phyloP scores from a whole-genome alignment of 495 filamentous ascomycete genomes.

The Hypomontagnella monticulosa region DNA sequence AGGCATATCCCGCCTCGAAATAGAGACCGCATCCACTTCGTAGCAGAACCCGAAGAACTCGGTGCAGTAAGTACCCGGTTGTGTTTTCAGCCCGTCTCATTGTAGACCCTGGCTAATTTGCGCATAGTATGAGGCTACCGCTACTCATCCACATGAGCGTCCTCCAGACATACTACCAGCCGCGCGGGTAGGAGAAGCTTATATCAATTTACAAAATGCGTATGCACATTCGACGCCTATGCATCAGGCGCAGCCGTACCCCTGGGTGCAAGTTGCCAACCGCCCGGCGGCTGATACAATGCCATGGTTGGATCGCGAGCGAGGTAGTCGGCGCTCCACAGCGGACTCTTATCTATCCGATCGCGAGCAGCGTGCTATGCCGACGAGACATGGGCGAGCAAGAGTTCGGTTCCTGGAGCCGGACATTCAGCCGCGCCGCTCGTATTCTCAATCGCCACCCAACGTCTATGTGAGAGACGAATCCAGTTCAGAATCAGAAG shows the following conservation, averaged over 20 bases:
- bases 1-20: slow-evolving; percentile 14
- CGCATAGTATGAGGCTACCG: slow-evolving; percentile 13
- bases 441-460: slow-evolving; percentile 10
- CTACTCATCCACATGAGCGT: neutral
- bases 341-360: slow-evolving; percentile 17
- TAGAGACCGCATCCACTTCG: slow-evolving; percentile 14
- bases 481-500: neutral
- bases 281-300: neutral
- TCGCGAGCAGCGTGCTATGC: neutral
- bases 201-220: neutral
- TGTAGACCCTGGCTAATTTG: slow-evolving; percentile 2
- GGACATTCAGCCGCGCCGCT: neutral
- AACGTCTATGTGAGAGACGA: neutral
- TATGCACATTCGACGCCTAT: slow-evolving; percentile 7
- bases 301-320: neutral
- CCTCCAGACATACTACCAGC: neutral
- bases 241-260: neutral
- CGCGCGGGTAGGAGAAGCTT: neutral
- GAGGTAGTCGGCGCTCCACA: slow-evolving; percentile 5
- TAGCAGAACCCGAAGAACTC: slow-evolving; percentile 22
- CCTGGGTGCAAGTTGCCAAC: slow-evolving; percentile 1
- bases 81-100: too few species aligned
- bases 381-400: slow-evolving; percentile 3
- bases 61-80: slow-evolving; percentile 6
- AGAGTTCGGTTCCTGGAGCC: slow-evolving; percentile 24